Evolutionary conservation across 139 green algal genomes (phyloP).

Genomic region (Nannochloris sp.): DNA sequence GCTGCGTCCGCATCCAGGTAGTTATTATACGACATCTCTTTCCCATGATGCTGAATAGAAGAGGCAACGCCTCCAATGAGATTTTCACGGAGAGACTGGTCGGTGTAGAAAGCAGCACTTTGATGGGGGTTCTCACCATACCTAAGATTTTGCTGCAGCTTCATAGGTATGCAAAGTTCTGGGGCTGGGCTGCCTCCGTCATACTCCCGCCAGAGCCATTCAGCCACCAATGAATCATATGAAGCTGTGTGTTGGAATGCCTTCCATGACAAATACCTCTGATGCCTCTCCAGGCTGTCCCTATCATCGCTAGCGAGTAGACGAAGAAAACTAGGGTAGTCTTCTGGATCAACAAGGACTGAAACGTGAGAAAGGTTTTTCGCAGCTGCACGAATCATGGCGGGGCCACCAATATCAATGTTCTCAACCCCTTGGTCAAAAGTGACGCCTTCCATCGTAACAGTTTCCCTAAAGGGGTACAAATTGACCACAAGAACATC

Average conservation of each 20-base stretch:
- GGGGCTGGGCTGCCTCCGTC: constrained; percentile 22
- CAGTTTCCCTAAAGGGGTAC: constrained; percentile 95
- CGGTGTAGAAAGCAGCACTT: constrained; percentile 90
- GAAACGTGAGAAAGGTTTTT: constrained; percentile 82
- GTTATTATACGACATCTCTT: constrained; percentile 99
- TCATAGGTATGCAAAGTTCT: constrained; percentile 75
- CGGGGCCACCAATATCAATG: constrained; percentile 97
- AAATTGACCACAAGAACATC: constrained; percentile 97
- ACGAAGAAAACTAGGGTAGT: constrained; percentile 67
- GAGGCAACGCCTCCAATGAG: constrained; percentile 72
- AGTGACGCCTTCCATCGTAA: constrained; percentile 43
- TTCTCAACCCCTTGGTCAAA: constrained; percentile 81
- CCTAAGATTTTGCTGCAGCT: constrained; percentile 57
- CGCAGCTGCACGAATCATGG: constrained; percentile 92
- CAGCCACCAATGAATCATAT: constrained; percentile 85
- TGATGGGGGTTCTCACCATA: constrained; percentile 99
- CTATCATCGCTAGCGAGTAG: constrained; percentile 29
- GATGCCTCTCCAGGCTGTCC: constrained; percentile 31
- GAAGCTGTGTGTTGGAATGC: constrained; percentile 92
- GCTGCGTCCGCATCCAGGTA: constrained; percentile 92
- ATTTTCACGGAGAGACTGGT: constrained; percentile 74
- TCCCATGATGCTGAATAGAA: constrained; percentile 87
- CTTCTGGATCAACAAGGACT: constrained; percentile 73
- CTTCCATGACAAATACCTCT: constrained; percentile 91
- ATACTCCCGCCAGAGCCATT: constrained; percentile 89